Base-by-base conservation (phyloP, 1,284 basidiomycete species). In the Thecaphora thlaspeos region DNA sequence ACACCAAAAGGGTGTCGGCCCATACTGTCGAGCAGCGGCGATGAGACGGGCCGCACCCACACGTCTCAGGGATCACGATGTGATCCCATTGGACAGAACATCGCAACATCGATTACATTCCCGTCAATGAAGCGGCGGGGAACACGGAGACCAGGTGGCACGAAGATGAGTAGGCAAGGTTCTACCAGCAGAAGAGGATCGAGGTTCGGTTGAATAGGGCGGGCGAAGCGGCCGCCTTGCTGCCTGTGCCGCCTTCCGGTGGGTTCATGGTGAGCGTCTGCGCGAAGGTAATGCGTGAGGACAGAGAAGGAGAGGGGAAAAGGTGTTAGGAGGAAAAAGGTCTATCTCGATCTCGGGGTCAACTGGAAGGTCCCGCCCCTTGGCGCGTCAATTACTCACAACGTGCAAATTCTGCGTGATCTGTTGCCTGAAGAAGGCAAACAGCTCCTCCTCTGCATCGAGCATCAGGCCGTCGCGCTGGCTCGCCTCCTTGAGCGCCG, bases 401-500 rank as follows among this genome's bases (percentile, higher is more conserved):
- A 76, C 73, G 48, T 76, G 75, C 34, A 76, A 43, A 36, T 76
- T 75, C 40, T 57, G 36, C 12, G 61, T 59, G 43, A 76, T 75
- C 44, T 76, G 60, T 2, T 22, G 19, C 3, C 70, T 47, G 63
- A 76, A 76, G 40, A 71, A 73, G 19, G 43, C 38, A n/a, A 74
- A 60, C 21, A 75, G 50, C 41, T 77, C 73, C 72, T 99, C 96
- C 55, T 90, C 92, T 17, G 92, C 94, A 80, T 98, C 93, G 15
- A 99, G 83, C 91, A 99, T 96, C 30, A 97, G 82, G 2, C 95
- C 95, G 62, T 99, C 92, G 18, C 93, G 86, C 76, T 97, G 92
- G 17, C 93, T 94, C 1, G 94, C 95, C 80, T 99, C 95, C 78
- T 97, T 97, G 80, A 95, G 95, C 2, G 93, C 91, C 3, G 92